Base-by-base conservation (phyloP, 768 basidiomycete genomes). In the Hypsizygus marmoreus region DNA sequence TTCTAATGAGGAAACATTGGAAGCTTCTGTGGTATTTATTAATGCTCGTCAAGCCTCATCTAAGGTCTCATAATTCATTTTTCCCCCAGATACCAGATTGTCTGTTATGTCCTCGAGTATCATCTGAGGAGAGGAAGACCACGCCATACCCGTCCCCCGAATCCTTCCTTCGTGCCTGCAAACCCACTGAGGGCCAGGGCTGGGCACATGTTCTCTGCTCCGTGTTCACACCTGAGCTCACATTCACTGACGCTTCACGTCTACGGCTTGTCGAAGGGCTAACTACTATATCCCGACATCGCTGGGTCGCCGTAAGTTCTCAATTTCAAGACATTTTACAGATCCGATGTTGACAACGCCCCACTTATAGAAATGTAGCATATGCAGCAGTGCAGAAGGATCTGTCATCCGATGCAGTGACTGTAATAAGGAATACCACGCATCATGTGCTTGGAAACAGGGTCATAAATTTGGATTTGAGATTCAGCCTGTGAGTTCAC, bases 121-220 rank as follows among this genome's bases (percentile, higher is more conserved):
- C 71, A 17, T 66, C 72, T 32, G 79, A 81, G 49, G 72, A 77
- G 19, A 76, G 70, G 51, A 76, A 72, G 60, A 71, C 69, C 49
- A 60, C 65, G 4, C 64, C 71, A 22, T 69, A 71, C 40, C 77
- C 80, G 30, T 69, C 80, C 4, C 56, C 79, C 4, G 81, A 86
- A 56, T 77, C 75, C 23, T 95, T 77, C 61, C 69, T 94, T 46
- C 77, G 91, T 44, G 81, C 83, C 31, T 83, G 81, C 60, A 95
- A 95, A 60, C 91, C 91, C 6, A 95, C 94, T 0, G 94, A 97
- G 70, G 91, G 91, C 8, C 87, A 91, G 63, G 86, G 88, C 45
- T 97, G 94, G 94, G 84, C 84, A 0, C 95, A 98, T 62, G 74
- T 94, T 24, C 67, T 97, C 3, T 98, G 95, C 69, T 81, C 94